These are phyloP conservation scores for Aphanomyces invadans DNA, from an alignment of 352 stramenopile genomes.

Conservation along the genomic window DNA sequence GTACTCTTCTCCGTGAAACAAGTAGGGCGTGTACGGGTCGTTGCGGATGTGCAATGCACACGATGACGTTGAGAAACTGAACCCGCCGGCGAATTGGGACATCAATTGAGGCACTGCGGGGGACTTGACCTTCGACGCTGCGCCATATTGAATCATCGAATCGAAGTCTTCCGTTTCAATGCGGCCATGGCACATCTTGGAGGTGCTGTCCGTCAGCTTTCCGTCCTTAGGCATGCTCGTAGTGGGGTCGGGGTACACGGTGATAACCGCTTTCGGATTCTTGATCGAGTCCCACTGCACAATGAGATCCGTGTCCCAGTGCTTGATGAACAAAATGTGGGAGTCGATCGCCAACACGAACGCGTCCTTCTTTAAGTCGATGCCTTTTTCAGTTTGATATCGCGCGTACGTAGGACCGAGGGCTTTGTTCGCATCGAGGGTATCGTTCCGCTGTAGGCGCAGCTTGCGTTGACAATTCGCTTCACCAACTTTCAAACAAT, in stretches of 20 bases:
- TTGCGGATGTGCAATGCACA: constrained; percentile 29
- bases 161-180: constrained; percentile 22
- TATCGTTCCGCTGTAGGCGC: constrained; percentile 11
- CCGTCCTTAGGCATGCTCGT: constrained; percentile 9
- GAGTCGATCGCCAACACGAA: constrained; percentile 21
- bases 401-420: constrained; percentile 8
- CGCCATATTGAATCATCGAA: constrained; percentile 24
- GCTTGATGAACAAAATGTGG: constrained; percentile 20
- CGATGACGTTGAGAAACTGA: constrained; percentile 9
- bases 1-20: constrained; percentile 81
- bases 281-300: constrained; percentile 22
- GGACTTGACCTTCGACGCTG: background rate
- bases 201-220: background rate
- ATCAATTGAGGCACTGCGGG: constrained; percentile 7
- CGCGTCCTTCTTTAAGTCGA: constrained; percentile 9
- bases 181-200: constrained; percentile 18
- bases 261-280: constrained; percentile 20
- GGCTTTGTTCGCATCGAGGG: constrained; percentile 14
- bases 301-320: constrained; percentile 22
- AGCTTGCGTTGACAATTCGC: background rate
- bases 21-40: constrained; percentile 67
- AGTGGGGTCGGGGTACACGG: constrained; percentile 20
- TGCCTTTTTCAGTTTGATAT: constrained; percentile 22
- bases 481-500: constrained; percentile 20
- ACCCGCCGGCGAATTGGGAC: constrained; percentile 23